Base-by-base conservation (phyloP, 2,329 filamentous ascomycete species). In the Fusarium guadeloupense region DNA sequence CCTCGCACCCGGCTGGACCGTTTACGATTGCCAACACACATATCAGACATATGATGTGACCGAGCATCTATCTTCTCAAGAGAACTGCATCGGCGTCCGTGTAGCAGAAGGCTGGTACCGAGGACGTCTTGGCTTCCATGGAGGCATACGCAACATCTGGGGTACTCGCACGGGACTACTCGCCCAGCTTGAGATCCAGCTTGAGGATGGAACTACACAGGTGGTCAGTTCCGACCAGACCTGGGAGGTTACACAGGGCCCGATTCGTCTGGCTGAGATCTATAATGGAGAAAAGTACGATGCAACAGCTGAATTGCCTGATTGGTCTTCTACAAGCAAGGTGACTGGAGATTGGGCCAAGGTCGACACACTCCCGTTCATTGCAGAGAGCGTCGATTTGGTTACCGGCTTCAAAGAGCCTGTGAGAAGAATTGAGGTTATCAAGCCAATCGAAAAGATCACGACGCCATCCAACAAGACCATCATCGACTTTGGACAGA, bases 241-340 rank as follows among this genome's bases (percentile, higher is more conserved):
- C 0, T 83, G 80, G 81, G 68, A 67, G 9, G 73, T 71, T 8
- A 66, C 56, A 4, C 64, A 65, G 4, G 73, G 77, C 0, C 71
- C 78, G 1, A 70, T 79, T 1, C 46, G 74, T 1, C 62, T 60
- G 1, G 74, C 74, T 2, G 80, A 82, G 20, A 75, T 85, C 3
- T 85, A 85, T 52, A 75, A 85, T 57, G 84, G 84, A 14, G 83
- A 86, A 49, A 62, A 74, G 0, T 85, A 81, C 53, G 80, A 85
- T 61, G 71, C 75, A 1, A 68, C 69, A 1, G 69, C 71, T 3
- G 62, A 71, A 5, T 35, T 68, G 4, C 34, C 39, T 0, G 62
- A 54, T 2, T 70, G 68, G 68, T 69, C 66, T 0, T 54, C 19
- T 6, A 31, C 41, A 2, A 48, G 54, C 2, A 28, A 37, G 1